These are phyloP conservation scores for Amphichorda felina DNA, from an alignment of 2,329 filamentous ascomycete species.

Conservation along the genomic window DNA sequence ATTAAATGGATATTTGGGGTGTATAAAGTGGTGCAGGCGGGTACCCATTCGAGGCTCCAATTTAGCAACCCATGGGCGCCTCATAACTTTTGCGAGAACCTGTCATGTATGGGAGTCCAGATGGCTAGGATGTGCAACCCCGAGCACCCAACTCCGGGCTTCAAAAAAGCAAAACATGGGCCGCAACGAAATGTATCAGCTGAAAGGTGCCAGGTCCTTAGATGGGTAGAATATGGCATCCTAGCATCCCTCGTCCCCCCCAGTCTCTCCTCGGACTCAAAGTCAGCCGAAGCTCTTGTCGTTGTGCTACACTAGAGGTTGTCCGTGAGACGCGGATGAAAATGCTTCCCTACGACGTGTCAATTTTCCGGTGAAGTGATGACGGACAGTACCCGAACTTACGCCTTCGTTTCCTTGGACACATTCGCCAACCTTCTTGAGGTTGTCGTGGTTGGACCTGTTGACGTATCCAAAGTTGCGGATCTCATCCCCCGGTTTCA, in stretches of 20 bases:
- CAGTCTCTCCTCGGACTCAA: constrained; percentile 70
- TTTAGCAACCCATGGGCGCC: too few species aligned
- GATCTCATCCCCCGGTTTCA: constrained; percentile 71
- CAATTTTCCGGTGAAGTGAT: constrained; percentile 7
- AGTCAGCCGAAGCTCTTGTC: constrained; percentile 53
- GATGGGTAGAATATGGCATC: constrained; percentile 78
- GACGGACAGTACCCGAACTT: constrained; percentile 25
- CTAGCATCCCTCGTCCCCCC: constrained; percentile 82
- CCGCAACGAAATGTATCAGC: too few species aligned
- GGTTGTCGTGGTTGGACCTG: constrained; percentile 71
- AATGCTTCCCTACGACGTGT: constrained; percentile 47
- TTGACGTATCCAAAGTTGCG: constrained; percentile 78
- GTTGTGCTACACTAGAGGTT: constrained; percentile 23
- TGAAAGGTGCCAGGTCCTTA: too few species aligned
- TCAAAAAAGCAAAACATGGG: too few species aligned
- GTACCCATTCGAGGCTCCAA: too few species aligned
- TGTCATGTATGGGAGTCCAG: too few species aligned
- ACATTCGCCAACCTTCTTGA: constrained; percentile 77
- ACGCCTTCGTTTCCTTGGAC: constrained; percentile 86
- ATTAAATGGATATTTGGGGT: too few species aligned
- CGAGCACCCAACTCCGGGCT: too few species aligned
- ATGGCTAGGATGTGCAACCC: too few species aligned
- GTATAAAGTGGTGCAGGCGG: too few species aligned
- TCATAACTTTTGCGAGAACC: too few species aligned
- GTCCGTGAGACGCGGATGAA: constrained; percentile 53